These are phyloP conservation scores for Daldinia decipiens DNA, from an alignment of 495 filamentous ascomycete genomes.

Conservation along the genomic window DNA sequence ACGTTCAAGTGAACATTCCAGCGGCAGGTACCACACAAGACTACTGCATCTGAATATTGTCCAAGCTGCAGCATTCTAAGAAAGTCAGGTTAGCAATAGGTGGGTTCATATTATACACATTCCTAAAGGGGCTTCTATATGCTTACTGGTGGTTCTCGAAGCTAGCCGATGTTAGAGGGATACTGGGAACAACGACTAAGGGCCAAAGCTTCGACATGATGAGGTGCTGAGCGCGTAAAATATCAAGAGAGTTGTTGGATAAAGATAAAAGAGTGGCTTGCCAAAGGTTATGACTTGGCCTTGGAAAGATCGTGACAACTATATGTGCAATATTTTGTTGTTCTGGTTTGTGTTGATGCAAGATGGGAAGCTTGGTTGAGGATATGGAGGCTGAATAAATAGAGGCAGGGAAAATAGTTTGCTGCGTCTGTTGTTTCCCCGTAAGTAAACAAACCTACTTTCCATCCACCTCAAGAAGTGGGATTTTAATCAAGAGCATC, in stretches of 20 bases:
- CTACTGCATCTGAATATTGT: neutral
- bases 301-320: neutral
- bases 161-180: neutral
- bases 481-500: neutral
- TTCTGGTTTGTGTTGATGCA: neutral
- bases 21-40: neutral
- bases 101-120: neutral
- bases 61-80: neutral
- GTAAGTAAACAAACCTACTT: neutral
- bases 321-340: neutral
- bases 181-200: neutral
- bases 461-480: neutral
- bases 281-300: neutral
- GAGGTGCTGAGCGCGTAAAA: neutral
- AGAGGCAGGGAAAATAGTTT: neutral
- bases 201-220: neutral
- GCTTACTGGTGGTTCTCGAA: neutral
- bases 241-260: neutral
- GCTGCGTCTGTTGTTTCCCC: neutral
- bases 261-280: neutral
- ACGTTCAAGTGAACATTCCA: neutral
- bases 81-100: neutral
- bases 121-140: neutral
- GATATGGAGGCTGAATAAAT: neutral
- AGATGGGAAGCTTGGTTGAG: neutral